These are phyloP conservation scores for Cordyceps militaris DNA, from an alignment of 2,329 filamentous ascomycete species.

Conservation along the genomic window DNA sequence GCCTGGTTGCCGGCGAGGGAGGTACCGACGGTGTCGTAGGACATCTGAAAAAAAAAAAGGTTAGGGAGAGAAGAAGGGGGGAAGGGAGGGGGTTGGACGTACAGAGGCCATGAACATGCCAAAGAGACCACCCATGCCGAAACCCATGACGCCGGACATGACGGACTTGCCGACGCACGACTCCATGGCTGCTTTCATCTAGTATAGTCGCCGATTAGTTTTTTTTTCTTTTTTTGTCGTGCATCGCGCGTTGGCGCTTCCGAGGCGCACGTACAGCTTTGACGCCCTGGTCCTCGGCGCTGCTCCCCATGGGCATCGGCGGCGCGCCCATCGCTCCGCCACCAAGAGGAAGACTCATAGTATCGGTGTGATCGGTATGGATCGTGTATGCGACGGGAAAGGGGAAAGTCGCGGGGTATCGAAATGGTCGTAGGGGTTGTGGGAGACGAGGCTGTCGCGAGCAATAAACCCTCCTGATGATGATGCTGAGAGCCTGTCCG, in stretches of 20 bases:
- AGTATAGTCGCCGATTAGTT: constrained; percentile 10
- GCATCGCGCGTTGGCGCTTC: neutral
- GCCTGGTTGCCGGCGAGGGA: constrained; percentile 33
- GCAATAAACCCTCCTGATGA: constrained; percentile 13
- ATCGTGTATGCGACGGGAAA: neutral
- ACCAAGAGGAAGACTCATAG: constrained; percentile 32
- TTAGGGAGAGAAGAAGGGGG: neutral
- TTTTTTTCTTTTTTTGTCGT: neutral
- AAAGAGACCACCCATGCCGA: constrained; percentile 87
- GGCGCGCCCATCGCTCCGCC: constrained; percentile 16
- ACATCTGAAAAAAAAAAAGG: constrained; percentile 58
- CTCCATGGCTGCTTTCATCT: constrained; percentile 85
- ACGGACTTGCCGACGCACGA: constrained; percentile 83
- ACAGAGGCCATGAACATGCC: constrained; percentile 97
- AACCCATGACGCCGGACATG: constrained; percentile 88
- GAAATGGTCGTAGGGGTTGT: neutral
- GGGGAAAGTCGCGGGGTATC: neutral
- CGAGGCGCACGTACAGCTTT: constrained; percentile 36
- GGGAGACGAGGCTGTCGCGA: constrained; percentile 13
- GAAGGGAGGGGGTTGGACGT: constrained; percentile 31
- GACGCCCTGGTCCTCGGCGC: constrained; percentile 43
- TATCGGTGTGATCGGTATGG: neutral
- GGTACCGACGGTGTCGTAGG: constrained; percentile 89
- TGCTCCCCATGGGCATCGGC: constrained; percentile 21
- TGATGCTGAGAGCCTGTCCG: constrained; percentile 18